Conservation (phyloP, 2,329 filamentous ascomycete genomes). For the Cladosporium velox region DNA sequence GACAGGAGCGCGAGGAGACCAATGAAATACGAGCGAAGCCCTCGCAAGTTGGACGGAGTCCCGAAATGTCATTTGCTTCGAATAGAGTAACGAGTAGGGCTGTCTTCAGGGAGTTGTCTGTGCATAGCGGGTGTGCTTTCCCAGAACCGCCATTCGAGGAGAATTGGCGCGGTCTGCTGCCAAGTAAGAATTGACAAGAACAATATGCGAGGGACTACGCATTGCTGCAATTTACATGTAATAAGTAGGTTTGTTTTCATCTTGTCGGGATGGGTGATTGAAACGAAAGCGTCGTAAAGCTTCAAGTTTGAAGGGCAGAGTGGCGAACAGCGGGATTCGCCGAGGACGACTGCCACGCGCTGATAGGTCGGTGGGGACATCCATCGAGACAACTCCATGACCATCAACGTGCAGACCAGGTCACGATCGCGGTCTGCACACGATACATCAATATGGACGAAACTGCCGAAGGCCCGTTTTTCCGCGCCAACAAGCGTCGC, state of each 20-base stretch:
- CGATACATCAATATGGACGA: background rate
- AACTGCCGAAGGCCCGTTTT: conserved; percentile 35
- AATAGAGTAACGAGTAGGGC: background rate
- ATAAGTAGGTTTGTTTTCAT: background rate
- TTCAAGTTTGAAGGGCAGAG: background rate
- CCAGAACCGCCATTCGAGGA: background rate
- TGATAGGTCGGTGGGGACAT: background rate
- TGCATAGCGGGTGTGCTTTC: background rate
- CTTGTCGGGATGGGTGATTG: background rate
- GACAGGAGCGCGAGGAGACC: background rate
- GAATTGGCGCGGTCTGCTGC: background rate
- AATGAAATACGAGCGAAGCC: background rate
- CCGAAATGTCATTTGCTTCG: background rate
- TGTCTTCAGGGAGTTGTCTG: background rate
- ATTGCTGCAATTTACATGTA: background rate
- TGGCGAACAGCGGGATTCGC: conserved; percentile 1
- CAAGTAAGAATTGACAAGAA: background rate
- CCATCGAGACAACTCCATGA: background rate
- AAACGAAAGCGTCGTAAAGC: background rate
- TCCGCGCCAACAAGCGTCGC: conserved; percentile 53
- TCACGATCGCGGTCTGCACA: background rate
- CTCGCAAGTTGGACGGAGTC: background rate
- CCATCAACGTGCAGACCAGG: background rate
- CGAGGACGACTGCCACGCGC: background rate
- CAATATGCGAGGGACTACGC: background rate